Percentiles rank a stretch among this genome's conserved stretches.
Evolutionary conservation across 257 asterid genomes (phyloP).

Genomic region (Ocimum tenuiflorum): DNA sequence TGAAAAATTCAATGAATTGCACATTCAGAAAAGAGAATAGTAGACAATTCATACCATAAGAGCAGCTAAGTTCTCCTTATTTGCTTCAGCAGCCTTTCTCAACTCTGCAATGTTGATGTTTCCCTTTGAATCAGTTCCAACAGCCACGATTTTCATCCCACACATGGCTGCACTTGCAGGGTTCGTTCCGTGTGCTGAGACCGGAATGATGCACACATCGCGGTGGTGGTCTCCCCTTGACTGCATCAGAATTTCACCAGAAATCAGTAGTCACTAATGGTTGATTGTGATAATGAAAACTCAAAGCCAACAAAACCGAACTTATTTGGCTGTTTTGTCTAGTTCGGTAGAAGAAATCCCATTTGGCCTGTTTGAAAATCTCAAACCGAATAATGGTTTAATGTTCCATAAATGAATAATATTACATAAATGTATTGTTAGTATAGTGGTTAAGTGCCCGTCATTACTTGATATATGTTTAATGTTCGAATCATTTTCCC

Average conservation of each 20-base stretch:
- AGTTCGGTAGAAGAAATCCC: too few relatives aligned
- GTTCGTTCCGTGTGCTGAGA: constrained; percentile 97
- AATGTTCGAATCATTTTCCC: too few relatives aligned
- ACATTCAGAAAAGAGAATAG: not conserved
- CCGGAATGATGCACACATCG: constrained; percentile 92
- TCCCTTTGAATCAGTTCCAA: constrained; percentile 97
- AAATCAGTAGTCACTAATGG: not conserved
- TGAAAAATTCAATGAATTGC: not conserved
- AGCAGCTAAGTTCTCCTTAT: constrained; percentile 78
- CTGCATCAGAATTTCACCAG: constrained; percentile 35
- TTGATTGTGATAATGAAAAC: not conserved
- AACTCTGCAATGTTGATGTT: constrained; percentile 89
- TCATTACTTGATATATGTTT: too few relatives aligned
- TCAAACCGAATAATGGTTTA: too few relatives aligned
- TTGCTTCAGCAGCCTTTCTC: constrained; percentile 73
- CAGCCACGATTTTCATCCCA: constrained; percentile 96
- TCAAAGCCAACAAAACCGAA: too few relatives aligned
- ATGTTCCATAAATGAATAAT: too few relatives aligned
- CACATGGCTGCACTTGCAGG: constrained; percentile 99
- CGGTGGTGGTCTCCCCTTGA: constrained; percentile 96
- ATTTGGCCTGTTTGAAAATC: too few relatives aligned
- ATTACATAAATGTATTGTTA: too few relatives aligned
- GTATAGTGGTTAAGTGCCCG: too few relatives aligned
- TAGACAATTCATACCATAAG: constrained; percentile 58
- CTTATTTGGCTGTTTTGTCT: too few relatives aligned